phyloP scores from a whole-genome alignment of 257 asterid species.

The Ilex asprella region DNA sequence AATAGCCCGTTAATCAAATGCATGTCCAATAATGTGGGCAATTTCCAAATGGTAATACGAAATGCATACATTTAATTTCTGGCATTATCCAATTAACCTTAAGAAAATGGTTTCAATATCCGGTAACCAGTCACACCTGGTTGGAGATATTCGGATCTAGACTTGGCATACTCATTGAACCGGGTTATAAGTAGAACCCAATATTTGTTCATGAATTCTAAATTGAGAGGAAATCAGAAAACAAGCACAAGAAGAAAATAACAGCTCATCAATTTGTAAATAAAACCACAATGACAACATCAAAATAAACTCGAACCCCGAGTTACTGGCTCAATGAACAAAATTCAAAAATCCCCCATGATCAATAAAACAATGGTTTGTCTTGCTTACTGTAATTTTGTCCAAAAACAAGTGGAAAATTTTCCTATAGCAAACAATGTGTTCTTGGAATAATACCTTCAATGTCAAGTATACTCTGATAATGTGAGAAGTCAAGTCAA shows the following conservation, averaged over 20 bases:
- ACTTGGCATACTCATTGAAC: neutral
- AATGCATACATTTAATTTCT: neutral
- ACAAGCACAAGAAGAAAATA: neutral
- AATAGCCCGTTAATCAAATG: conserved; percentile 12
- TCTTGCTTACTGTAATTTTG: neutral
- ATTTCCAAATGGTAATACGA: conserved; percentile 2
- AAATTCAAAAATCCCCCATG: neutral
- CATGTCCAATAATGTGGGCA: conserved; percentile 1
- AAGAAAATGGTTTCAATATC: neutral
- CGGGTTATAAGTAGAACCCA: neutral
- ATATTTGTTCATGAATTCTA: neutral
- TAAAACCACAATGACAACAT: neutral
- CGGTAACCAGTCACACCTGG: neutral
- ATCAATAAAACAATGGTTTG: neutral
- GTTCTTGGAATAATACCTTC: conserved; percentile 44
- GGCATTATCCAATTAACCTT: neutral
- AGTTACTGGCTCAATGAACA: too few relatives aligned
- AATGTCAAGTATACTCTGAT: conserved; percentile 76
- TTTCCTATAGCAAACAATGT: neutral
- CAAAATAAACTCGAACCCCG: neutral
- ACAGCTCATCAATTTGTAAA: neutral
- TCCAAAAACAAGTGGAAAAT: neutral
- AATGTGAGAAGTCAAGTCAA: conserved; percentile 90
- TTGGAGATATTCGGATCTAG: neutral
- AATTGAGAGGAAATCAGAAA: neutral